Percentiles rank a stretch among this genome's conserved stretches.
Evolutionary conservation across 2,329 filamentous ascomycete species (phyloP).

Genomic region (Tympanopsis confertula): DNA sequence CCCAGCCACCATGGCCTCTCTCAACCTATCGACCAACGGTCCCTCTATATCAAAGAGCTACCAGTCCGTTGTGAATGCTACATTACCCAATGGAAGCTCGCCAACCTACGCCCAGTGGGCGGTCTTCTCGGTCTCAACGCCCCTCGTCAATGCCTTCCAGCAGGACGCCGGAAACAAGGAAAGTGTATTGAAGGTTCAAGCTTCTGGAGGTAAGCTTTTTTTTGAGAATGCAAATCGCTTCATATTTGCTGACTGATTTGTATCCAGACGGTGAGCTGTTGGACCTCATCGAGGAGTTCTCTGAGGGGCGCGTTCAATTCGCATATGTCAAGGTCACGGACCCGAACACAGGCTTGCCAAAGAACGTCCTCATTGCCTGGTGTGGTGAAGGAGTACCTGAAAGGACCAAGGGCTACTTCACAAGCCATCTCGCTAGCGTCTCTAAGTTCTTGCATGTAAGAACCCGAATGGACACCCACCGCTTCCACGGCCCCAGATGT

Average conservation of each 20-base stretch:
- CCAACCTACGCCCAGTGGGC: conserved; percentile 64
- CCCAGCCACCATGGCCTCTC: conserved; percentile 79
- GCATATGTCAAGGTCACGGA: conserved; percentile 69
- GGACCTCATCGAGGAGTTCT: conserved; percentile 65
- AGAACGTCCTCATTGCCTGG: conserved; percentile 58
- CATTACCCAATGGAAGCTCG: conserved; percentile 45
- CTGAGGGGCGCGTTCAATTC: conserved; percentile 64
- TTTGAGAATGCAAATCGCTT: conserved; percentile 3
- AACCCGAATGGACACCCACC: conserved; percentile 4
- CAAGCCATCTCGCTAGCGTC: conserved; percentile 79
- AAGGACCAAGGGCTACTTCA: conserved; percentile 96
- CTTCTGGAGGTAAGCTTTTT: conserved; percentile 44
- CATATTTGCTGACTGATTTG: conserved; percentile 3
- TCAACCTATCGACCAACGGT: conserved; percentile 70
- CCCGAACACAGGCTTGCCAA: conserved; percentile 59
- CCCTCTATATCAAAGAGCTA: conserved; percentile 79
- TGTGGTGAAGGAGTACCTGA: conserved; percentile 98
- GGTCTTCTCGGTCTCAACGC: conserved; percentile 58
- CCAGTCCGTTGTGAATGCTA: conserved; percentile 52
- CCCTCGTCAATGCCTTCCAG: conserved; percentile 62
- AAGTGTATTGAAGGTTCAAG: conserved; percentile 63
- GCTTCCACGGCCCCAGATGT: conserved; percentile 1
- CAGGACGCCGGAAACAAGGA: conserved; percentile 51
- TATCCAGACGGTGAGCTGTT: conserved; percentile 54
- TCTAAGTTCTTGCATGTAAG: conserved; percentile 77